These are phyloP conservation scores for Postia placenta DNA, from an alignment of 768 basidiomycete genomes.

Conservation along the genomic window DNA sequence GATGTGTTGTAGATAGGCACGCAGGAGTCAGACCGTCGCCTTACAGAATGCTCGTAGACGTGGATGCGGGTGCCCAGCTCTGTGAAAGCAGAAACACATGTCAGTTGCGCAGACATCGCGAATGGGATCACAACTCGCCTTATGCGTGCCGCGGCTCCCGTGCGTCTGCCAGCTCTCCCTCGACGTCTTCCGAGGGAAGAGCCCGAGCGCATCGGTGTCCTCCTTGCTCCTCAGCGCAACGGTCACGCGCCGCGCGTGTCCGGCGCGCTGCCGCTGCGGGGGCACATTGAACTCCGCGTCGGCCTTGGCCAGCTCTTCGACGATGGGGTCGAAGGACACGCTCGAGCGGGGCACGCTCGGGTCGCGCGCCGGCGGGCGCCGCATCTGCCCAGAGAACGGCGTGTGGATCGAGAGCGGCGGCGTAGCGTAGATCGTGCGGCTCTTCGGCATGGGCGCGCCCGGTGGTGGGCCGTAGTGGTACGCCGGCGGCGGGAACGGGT, in stretches of 20 bases:
- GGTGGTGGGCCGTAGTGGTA: not conserved
- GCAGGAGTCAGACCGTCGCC: too few species aligned
- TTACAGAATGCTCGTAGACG: not conserved
- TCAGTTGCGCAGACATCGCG: not conserved
- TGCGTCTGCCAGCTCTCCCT: conserved; percentile 16
- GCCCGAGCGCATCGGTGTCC: conserved; percentile 17
- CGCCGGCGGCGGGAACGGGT: not conserved
- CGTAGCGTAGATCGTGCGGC: conserved; percentile 2
- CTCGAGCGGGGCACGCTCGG: conserved; percentile 1
- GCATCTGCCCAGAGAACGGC: not conserved
- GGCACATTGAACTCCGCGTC: conserved; percentile 22
- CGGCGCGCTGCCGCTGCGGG: conserved; percentile 25
- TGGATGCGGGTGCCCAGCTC: conserved; percentile 11
- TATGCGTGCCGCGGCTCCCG: conserved; percentile 8
- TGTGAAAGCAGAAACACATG: not conserved
- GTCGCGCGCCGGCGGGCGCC: not conserved
- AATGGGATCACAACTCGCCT: conserved; percentile 6
- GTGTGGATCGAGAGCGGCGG: not conserved
- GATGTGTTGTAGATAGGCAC: too few species aligned
- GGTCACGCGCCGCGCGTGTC: conserved; percentile 36
- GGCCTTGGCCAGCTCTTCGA: not conserved
- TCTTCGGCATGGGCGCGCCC: not conserved
- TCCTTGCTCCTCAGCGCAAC: conserved; percentile 30
- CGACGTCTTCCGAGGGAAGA: conserved; percentile 4
- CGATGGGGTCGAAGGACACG: not conserved